These are phyloP conservation scores for Candida smagusa DNA, from an alignment of 1,139 yeast species.

Conservation along the genomic window DNA sequence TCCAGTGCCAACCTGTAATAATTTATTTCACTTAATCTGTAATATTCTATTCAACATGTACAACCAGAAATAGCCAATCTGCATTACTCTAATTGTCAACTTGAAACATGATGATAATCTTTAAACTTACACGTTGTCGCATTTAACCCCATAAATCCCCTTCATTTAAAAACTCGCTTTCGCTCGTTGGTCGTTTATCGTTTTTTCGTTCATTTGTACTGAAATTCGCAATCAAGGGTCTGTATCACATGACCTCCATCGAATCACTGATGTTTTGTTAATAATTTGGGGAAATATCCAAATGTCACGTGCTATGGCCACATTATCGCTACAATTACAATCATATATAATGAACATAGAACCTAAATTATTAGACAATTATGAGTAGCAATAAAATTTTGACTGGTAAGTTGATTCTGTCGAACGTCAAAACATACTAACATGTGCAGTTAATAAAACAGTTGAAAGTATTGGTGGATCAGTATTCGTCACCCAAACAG, in stretches of 20 bases:
- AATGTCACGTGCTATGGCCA: conserved; percentile 9
- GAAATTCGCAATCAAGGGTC: background rate
- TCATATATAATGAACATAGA: conserved; percentile 2
- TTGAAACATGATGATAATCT: no score
- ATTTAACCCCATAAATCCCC: no score
- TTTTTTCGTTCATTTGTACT: no score
- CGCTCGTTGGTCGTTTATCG: no score
- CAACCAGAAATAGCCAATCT: no score
- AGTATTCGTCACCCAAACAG: conserved; percentile 44
- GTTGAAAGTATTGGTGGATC: conserved; percentile 23
- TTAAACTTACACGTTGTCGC: no score
- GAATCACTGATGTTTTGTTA: background rate
- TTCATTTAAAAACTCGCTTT: no score
- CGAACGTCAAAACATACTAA: conserved; percentile 1
- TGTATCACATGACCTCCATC: background rate
- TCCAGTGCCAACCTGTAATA: no score
- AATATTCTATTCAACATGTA: no score
- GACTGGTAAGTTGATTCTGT: conserved; percentile 12
- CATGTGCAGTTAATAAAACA: conserved; percentile 12
- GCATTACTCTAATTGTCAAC: no score
- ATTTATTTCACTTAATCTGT: no score
- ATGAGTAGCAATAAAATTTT: conserved; percentile 14
- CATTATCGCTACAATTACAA: conserved; percentile 1
- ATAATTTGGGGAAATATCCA: background rate
- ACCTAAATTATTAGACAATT: conserved; percentile 2